Base-by-base conservation (phyloP, 208 protist species). In the Trypanosoma conorhini region DNA sequence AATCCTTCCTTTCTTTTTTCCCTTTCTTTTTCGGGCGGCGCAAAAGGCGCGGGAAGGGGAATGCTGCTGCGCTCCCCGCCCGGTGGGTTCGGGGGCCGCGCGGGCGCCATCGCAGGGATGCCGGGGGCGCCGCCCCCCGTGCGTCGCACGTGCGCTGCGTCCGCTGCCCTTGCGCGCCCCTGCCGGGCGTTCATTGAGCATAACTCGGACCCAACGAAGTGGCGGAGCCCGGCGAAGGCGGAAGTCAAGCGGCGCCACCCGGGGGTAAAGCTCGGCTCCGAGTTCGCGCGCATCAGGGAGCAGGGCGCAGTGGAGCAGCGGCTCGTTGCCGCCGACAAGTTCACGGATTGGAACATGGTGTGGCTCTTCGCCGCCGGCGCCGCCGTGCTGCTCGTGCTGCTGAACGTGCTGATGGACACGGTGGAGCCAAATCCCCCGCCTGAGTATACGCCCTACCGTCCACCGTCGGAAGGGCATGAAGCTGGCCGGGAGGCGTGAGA, bases 211-310 rank as follows among this genome's bases (percentile, higher is more conserved):
- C 81, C 87, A 7, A 84, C 83, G 54, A 72, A 77, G 72, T 94
- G 89, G 89, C 81, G 84, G 50, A 89, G 74, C 60, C 51, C 79
- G 24, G 82, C 90, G 62, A 88, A 83, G 51, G 81, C 79, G 10
- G 84, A 89, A 46, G 76, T 94, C 28, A 67, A 67, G n/a, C 80
- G 82, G 35, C 83, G 82, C 26, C 87, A 87, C 57, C 73, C 63
- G 0, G 89, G 89, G 2, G 83, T 94, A 19, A 82, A 81, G 26
- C 78, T 94, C 21, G 80, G 82, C 24, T 92, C 86, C 55, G 82
- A 82, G 26, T 74, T 72, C 31, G 67, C 67, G 0, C 72, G 80
- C 28, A 72, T 79, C 15, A 60, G 77, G 15, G 80, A 82, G 50
- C 77, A 80, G 57, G 77, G 77, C 26, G 69, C 64, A n/a, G 56